A percentile compares a stretch with the other conserved stretches of the same genome.
Evolutionary conservation across 169 alveolate genomes (phyloP).

Genomic region (Cryptosporidium bovis): DNA sequence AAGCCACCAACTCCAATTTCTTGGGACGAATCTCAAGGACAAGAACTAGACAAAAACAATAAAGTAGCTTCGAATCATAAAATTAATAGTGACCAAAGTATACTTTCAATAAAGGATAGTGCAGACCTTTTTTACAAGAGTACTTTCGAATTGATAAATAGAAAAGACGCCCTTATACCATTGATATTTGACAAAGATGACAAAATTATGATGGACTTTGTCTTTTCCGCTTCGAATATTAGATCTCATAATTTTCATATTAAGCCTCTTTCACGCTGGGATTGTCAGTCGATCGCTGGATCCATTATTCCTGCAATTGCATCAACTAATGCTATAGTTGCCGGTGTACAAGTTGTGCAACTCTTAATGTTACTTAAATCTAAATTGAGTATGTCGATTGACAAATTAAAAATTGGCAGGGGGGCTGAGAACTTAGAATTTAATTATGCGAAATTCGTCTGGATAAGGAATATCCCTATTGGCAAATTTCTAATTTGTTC

Average conservation of each 20-base stretch:
- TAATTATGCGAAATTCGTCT: slow-evolving; percentile 72
- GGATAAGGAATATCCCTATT: slow-evolving; percentile 72
- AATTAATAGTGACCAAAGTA: slow-evolving; percentile 22
- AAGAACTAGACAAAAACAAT: background rate
- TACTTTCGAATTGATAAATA: slow-evolving; percentile 4
- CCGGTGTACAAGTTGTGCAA: slow-evolving; percentile 92
- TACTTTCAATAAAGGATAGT: slow-evolving; percentile 28
- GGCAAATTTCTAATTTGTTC: slow-evolving; percentile 76
- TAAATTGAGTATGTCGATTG: slow-evolving; percentile 72
- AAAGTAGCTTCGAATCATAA: background rate
- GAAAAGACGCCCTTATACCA: background rate
- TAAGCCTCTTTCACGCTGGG: slow-evolving; percentile 81
- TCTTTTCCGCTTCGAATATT: slow-evolving; percentile 90
- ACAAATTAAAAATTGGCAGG: slow-evolving; percentile 48
- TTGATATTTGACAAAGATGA: slow-evolving; percentile 92
- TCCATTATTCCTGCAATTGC: slow-evolving; percentile 97
- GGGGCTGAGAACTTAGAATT: slow-evolving; percentile 30
- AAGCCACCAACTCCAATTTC: slow-evolving; percentile 41
- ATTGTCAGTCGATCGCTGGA: slow-evolving; percentile 95
- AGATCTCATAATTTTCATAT: slow-evolving; percentile 91
- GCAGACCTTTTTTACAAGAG: slow-evolving; percentile 73
- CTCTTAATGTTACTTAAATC: slow-evolving; percentile 76
- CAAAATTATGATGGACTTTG: slow-evolving; percentile 88
- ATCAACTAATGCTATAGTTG: slow-evolving; percentile 94
- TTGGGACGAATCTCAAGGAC: slow-evolving; percentile 13